Percentiles rank a stretch among this genome's conserved stretches.
Evolutionary conservation across 1,139 yeast species (phyloP).

Genomic region (Debaryomycetaceae sp.): DNA sequence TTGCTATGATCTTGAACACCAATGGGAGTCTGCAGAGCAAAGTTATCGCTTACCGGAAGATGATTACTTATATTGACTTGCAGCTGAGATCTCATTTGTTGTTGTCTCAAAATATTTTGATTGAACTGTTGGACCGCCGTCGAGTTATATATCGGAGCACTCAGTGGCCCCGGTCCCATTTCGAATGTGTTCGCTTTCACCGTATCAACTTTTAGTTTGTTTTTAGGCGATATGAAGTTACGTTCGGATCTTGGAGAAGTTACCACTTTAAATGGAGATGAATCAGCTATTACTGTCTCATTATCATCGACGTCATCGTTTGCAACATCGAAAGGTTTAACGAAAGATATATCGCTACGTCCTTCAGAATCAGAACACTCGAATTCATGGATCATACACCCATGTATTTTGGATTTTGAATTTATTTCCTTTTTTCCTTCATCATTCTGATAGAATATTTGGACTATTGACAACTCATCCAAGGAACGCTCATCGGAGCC

Average conservation of each 20-base stretch:
- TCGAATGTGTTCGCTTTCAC: conserved; percentile 11
- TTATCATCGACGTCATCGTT: conserved; percentile 29
- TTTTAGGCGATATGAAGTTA: not conserved
- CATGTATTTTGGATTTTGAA: conserved; percentile 17
- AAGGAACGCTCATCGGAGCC: conserved; percentile 18
- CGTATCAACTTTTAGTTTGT: conserved; percentile 17
- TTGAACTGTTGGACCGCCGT: conserved; percentile 12
- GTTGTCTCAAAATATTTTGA: conserved; percentile 13
- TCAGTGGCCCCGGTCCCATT: conserved; percentile 26
- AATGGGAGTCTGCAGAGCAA: not conserved
- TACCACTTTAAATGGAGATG: conserved; percentile 31
- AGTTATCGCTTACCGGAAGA: not conserved
- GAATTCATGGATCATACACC: conserved; percentile 30
- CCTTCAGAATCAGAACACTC: conserved; percentile 6
- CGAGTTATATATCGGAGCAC: conserved; percentile 36
- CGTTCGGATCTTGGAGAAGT: conserved; percentile 4
- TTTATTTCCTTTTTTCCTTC: conserved; percentile 2
- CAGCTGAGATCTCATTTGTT: conserved; percentile 4
- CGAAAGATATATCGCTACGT: conserved; percentile 8
- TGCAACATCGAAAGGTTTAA: conserved; percentile 8
- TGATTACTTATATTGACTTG: not conserved
- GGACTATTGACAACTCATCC: conserved; percentile 27
- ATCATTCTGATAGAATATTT: conserved; percentile 23
- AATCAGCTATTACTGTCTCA: conserved; percentile 39
- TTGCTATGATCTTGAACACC: not conserved